Evolutionary conservation across 1,139 yeast species (phyloP), one percentile per base, ranked within the genome.

Genomic region (Sugiyamaella japonica): DNA sequence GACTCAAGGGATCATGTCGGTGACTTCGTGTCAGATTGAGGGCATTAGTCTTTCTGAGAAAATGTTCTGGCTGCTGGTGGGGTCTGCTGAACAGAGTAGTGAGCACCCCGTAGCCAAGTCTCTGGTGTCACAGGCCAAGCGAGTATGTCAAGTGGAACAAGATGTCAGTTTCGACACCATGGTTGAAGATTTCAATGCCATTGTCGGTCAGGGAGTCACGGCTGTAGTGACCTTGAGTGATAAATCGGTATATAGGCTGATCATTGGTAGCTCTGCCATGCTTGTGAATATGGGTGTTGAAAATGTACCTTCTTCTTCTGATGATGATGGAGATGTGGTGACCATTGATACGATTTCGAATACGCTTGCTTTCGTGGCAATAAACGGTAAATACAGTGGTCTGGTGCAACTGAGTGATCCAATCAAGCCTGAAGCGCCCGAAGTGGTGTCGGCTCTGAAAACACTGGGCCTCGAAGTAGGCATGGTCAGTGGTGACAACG

Each of bases 91-190:
- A 69, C 65, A 73, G 16, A 77, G 79, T 55, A 86, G 95, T 56
- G 97, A 90, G 66, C 99, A 93, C 70, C 98, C 98, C 0, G 80
- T 89, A 28, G 97, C 95, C 1, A 77, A 74, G 59, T 91, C 97
- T 0, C 76, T 93, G 39, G 75, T 72, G 0, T 61, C 62, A 4
- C 72, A 67, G 56, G 75, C 77, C 13, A 65, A 65, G 29, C 50
- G 54, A 12, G 56, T 56, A 37, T 55, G 62, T 20, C 57, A 55
- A 1, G 12, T 57, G 2, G 54, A 58, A 10, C 57, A 57, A 32
- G 59, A 57, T 28, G 76, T 73, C 34, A 28, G 75, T 66, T 50
- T 80, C 71, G 63, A 61, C 59, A 55, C 75, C 66, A 60, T 66
- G 47, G 63, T 74, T 68, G 43, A 64, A 47, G 73, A 76, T 7